Evolutionary conservation across 805 yeast genomes (phyloP), one percentile per base, ranked within the genome.

Genomic region (Ogataea kodamae): DNA sequence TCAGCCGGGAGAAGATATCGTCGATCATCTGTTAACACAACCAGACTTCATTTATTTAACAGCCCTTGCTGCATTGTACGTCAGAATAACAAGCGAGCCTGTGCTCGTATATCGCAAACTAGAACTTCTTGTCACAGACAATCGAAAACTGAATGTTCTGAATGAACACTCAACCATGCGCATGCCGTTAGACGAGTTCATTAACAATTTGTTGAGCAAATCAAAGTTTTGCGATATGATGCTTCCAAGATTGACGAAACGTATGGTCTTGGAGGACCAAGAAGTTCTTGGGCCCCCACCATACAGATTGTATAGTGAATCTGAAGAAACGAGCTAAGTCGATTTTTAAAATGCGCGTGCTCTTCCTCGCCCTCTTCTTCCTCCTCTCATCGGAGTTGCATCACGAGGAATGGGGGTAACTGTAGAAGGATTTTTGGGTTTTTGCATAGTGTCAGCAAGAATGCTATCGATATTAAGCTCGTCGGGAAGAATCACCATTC

Each of bases 401-500:
- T 41, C 31, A 18, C 35, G 50, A 12, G 33, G 39, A 5, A 33
- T 42, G 11, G 71, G 70, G 13, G 70, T 68, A n/a, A 67, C 64
- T 2, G 70, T 70, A 8, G 59, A 55, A n/a, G 68, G 67, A 45
- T 61, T 68, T 32, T 48, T 55, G 3, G 61, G 61, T 28, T 62
- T 67, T 17, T 62, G 57, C 39, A 61, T 59, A 12, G 76, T 62
- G 46, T 76, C 82, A 11, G 76, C 70, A 30, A 82, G 60, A 18
- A 81, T 54, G 11, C 69, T 60, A 38, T 82, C 90, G 30, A 90
- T 59, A 37, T 90, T 86, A 43, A 89, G 61, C 12, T 88, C 79
- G 47, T 89, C 97, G 0, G 97, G 97, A 18, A 89, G 68, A 18
- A 86, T 65, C 25, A 84, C 81, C 56, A 82, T 79, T 45, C 97